Evolutionary conservation across 1,284 basidiomycete species (phyloP).

Genomic region (Cryptococcus maquisensis): DNA sequence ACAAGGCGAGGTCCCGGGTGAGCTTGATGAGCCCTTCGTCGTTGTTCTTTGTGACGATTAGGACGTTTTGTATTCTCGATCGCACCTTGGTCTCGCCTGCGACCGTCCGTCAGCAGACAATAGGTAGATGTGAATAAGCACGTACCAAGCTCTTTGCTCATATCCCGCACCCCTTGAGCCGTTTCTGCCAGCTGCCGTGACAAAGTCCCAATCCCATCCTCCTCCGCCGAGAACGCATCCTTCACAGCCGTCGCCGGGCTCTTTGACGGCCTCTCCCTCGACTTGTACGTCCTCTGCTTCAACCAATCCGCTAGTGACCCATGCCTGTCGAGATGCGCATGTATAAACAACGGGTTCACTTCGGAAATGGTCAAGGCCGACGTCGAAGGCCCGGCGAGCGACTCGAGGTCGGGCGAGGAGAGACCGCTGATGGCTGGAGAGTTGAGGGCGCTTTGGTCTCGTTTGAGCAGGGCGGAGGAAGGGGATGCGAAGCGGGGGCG

Average conservation of each 20-base stretch:
- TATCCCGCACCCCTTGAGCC: constrained; percentile 92
- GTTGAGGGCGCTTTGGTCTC: too few species aligned
- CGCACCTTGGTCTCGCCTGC: constrained; percentile 85
- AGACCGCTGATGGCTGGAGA: too few species aligned
- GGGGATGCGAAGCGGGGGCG: too few species aligned
- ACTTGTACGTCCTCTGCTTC: constrained; percentile 14
- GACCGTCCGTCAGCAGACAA: neutral
- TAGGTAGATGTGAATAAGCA: constrained; percentile 19
- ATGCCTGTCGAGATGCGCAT: constrained; percentile 48
- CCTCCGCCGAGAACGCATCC: constrained; percentile 31
- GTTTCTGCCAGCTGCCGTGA: constrained; percentile 95
- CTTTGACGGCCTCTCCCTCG: neutral
- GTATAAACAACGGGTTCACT: constrained; percentile 48
- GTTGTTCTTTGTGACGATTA: constrained; percentile 96
- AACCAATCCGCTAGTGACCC: constrained; percentile 46
- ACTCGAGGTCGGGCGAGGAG: neutral
- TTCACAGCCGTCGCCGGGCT: neutral
- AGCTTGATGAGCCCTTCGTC: constrained; percentile 95
- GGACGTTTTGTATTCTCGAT: constrained; percentile 83
- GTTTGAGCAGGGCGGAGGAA: too few species aligned
- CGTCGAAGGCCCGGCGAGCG: constrained; percentile 1
- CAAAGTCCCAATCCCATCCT: constrained; percentile 64
- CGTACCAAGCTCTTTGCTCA: constrained; percentile 96
- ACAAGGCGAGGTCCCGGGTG: constrained; percentile 90
- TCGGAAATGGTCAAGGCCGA: constrained; percentile 4